Evolutionary conservation across 345 rosid genomes (phyloP), one percentile per base, ranked within the genome.

Genomic region (Eucalyptus erythrocorys): DNA sequence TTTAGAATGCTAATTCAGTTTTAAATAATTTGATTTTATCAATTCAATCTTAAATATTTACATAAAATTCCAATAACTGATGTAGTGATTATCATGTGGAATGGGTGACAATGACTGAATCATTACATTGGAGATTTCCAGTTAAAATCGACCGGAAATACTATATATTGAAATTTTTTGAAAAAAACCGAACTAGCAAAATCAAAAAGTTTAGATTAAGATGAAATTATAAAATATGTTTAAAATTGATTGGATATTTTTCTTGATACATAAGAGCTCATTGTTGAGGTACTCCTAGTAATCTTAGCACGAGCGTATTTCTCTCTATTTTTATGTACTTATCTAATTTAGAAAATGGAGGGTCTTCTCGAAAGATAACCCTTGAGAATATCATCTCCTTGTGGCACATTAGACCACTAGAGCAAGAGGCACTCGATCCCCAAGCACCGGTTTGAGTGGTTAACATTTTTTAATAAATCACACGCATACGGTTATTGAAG

Each of bases 131-230:
- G 57, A 51, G 10, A 51, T 51, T 21, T 51, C 26, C 0, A 51
- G 0, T 0, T 0, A 51, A 51, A 51, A 7, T 51, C 57, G 1
- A 51, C 1, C 0, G 8, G 5, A 51, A 4, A 51, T 19, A 21
- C 10, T 51, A 51, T 51, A 7, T 43, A 51, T 51, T 51, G 57
- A 21, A 21, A 7, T 21, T 24, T 55, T 55, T 5, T 55, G 16
- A 6, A 30, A 27, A 27, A 61, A 13, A 32, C 3, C 10, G 13
- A 8, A 55, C 4, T 15, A 2, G 5, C 16, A 61, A 30, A 16
- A 66, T 66, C 1, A 6, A 8, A 66, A 16, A 5, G 11, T 66
- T 32, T 66, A 27, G 14, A 27, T 26, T 27, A 27, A 12, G 27
- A 12, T 6, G 14, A 13, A 30, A 59, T 59, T 13, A 8, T 27